These are phyloP conservation scores for Zymoseptoria crescenta DNA, from an alignment of 2,329 filamentous ascomycete genomes.

Conservation along the genomic window DNA sequence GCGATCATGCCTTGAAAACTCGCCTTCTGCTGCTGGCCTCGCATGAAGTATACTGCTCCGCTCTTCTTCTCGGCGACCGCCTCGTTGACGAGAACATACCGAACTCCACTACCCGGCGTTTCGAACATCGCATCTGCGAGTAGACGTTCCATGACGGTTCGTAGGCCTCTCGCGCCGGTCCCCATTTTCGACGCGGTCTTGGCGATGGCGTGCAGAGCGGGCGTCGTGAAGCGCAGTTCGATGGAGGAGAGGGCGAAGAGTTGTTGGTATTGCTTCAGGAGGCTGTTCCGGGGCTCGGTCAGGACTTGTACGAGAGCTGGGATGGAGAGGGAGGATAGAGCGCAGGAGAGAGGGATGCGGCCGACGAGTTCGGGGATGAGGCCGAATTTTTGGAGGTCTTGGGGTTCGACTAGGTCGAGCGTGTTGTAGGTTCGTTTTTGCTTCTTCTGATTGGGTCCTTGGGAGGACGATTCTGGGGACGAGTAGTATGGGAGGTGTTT, in stretches of 20 bases:
- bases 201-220: conserved; percentile 74
- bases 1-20: conserved; percentile 34
- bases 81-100: conserved; percentile 40
- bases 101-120: conserved; percentile 38
- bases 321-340: conserved; percentile 66
- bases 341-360: conserved; percentile 84
- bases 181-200: conserved; percentile 58
- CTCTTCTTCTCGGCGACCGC: conserved; percentile 37
- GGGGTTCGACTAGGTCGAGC: conserved; percentile 65
- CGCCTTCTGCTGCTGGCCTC: conserved; percentile 30
- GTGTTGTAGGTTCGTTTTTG: conserved; percentile 59
- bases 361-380: conserved; percentile 95
- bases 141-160: conserved; percentile 42
- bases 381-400: conserved; percentile 58
- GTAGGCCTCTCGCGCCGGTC: conserved; percentile 56
- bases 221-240: conserved; percentile 73
- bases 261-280: conserved; percentile 80
- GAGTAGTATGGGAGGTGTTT: conserved; percentile 45
- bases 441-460: conserved; percentile 30
- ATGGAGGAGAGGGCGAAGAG: conserved; percentile 74
- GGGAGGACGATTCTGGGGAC: conserved; percentile 12
- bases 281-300: conserved; percentile 82
- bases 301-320: conserved; percentile 72
- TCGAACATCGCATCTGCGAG: conserved; percentile 43
- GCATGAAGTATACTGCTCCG: conserved; percentile 37